These are phyloP conservation scores for Fusarium sp. DNA, from an alignment of 2,329 filamentous ascomycete genomes.

Conservation along the genomic window DNA sequence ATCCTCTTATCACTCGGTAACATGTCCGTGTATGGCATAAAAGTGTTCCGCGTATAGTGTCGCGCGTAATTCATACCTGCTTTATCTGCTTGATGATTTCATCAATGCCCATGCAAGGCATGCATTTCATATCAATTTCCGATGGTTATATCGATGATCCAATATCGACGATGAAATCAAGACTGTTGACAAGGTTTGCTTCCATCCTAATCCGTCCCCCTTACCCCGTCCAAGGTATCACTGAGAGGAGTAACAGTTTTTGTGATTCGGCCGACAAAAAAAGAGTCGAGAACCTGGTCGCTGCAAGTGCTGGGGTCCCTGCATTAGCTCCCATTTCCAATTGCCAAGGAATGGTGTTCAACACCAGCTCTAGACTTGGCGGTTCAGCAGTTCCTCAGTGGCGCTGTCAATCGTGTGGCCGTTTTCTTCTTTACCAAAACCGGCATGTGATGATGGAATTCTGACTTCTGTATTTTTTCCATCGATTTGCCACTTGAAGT, in stretches of 20 bases:
- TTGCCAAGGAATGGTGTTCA: slow-evolving; percentile 23
- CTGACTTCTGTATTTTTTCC: background rate
- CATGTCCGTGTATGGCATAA: slow-evolving; percentile 26
- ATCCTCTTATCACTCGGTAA: slow-evolving; percentile 23
- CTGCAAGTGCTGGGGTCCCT: slow-evolving; percentile 32
- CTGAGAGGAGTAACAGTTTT: slow-evolving; percentile 7
- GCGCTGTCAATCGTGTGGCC: slow-evolving; percentile 4
- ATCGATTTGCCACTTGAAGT: slow-evolving; percentile 7
- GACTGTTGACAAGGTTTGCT: slow-evolving; percentile 1
- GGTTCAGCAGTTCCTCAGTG: slow-evolving; percentile 24
- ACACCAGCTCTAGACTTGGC: slow-evolving; percentile 19
- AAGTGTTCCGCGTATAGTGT: slow-evolving; percentile 15
- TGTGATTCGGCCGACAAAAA: slow-evolving; percentile 16
- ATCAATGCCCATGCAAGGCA: background rate
- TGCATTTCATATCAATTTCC: slow-evolving; percentile 15
- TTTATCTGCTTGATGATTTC: background rate
- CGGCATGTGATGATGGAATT: slow-evolving; percentile 5
- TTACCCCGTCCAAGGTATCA: slow-evolving; percentile 13
- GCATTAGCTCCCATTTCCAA: slow-evolving; percentile 25
- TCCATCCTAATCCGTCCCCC: slow-evolving; percentile 9
- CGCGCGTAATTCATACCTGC: background rate
- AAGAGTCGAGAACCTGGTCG: slow-evolving; percentile 30
- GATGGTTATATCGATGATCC: slow-evolving; percentile 14
- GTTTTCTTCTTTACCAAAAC: slow-evolving; percentile 13
- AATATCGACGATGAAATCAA: background rate